A percentile compares a stretch with the other conserved stretches of the same genome.
Conservation (phyloP, 345 rosid genomes). For the Limnanthes douglasii region DNA sequence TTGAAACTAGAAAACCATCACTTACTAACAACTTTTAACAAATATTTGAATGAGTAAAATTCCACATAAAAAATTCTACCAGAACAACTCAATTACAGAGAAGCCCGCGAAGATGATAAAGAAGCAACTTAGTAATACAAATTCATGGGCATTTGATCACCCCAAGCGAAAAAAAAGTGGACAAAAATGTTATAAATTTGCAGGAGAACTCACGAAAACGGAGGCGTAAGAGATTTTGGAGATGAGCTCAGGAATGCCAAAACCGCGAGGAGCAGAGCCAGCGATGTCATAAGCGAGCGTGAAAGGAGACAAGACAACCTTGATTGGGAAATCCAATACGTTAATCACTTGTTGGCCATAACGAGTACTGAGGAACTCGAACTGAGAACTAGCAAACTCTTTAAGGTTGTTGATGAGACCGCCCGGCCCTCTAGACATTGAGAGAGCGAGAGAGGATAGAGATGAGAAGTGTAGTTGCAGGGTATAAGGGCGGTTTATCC, state of each 20-base stretch:
- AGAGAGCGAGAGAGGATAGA: constrained; percentile 2
- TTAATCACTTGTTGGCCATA: constrained; percentile 59
- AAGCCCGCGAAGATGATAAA: too few species aligned
- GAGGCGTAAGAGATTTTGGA: constrained; percentile 60
- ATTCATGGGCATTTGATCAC: too few species aligned
- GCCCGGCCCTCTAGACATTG: constrained; percentile 55
- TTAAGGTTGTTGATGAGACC: constrained; percentile 34
- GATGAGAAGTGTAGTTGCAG: constrained; percentile 5
- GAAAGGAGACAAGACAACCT: constrained; percentile 64
- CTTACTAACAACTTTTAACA: too few species aligned
- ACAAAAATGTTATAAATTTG: neutral
- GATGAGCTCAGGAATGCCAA: constrained; percentile 74
- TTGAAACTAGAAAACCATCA: too few species aligned
- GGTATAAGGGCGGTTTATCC: constrained; percentile 1
- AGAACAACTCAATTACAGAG: too few species aligned
- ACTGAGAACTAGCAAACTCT: constrained; percentile 44
- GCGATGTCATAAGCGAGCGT: constrained; percentile 80
- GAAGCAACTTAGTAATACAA: too few species aligned
- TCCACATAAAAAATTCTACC: too few species aligned
- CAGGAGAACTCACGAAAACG: constrained; percentile 37
- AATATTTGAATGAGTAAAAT: too few species aligned
- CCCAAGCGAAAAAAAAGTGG: neutral
- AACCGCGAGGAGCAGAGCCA: constrained; percentile 91
- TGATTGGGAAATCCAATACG: constrained; percentile 62
- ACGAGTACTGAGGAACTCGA: constrained; percentile 34